phyloP scores from a whole-genome alignment of 31 red algal species.

The Asparagopsis taxiformis region DNA sequence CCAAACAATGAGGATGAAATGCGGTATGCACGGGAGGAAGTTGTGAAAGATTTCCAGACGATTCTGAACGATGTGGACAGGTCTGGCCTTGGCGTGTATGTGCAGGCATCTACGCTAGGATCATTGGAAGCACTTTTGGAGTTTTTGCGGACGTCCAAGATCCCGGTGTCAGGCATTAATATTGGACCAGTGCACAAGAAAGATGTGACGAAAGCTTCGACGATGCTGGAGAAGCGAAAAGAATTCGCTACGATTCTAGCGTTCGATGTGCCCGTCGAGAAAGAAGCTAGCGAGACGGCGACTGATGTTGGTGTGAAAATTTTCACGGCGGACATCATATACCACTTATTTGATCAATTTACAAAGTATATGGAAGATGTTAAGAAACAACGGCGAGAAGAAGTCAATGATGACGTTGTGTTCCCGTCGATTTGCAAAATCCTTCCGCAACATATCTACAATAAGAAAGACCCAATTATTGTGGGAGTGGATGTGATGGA shows the following conservation, averaged over 20 bases:
- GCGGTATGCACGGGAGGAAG: slow-evolving; percentile 89
- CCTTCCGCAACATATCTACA: slow-evolving; percentile 94
- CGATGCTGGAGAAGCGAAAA: slow-evolving; percentile 92
- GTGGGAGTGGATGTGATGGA: slow-evolving; percentile 91
- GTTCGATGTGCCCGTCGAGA: slow-evolving; percentile 98
- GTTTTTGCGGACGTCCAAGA: slow-evolving; percentile 86
- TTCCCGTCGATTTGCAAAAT: slow-evolving; percentile 90
- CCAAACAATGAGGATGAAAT: slow-evolving; percentile 84
- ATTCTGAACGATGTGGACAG: slow-evolving; percentile 86
- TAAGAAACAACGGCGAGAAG: slow-evolving; percentile 65
- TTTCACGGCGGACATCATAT: slow-evolving; percentile 99
- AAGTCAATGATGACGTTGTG: slow-evolving; percentile 82
- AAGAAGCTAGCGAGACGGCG: slow-evolving; percentile 88
- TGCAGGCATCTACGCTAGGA: slow-evolving; percentile 98
- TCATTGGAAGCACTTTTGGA: slow-evolving; percentile 96
- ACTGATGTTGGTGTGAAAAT: slow-evolving; percentile 89
- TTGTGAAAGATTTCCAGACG: slow-evolving; percentile 95
- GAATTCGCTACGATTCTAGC: slow-evolving; percentile 98
- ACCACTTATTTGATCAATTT: slow-evolving; percentile 99
- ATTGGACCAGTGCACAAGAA: slow-evolving; percentile 99
- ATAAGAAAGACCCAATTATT: slow-evolving; percentile 99
- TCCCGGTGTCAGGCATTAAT: slow-evolving; percentile 98
- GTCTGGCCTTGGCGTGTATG: slow-evolving; percentile 92
- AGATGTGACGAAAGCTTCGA: slow-evolving; percentile 93
- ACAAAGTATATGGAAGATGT: slow-evolving; percentile 90